Evolutionary conservation across 352 stramenopile genomes (phyloP).

Genomic region (Hyaloperonospora brassicae): DNA sequence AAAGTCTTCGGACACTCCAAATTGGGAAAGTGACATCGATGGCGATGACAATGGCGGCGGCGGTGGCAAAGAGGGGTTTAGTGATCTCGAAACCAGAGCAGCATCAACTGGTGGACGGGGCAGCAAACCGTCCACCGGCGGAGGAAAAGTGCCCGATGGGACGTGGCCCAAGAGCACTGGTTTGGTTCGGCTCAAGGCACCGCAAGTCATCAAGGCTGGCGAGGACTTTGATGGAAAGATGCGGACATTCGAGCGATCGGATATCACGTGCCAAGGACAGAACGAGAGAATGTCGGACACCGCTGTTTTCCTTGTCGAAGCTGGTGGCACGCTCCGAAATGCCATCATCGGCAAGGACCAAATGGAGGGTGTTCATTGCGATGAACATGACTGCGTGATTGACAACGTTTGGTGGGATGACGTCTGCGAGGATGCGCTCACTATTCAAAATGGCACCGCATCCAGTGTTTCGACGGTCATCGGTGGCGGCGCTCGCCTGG

Average conservation of each 20-base stretch:
- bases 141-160: slow-evolving; percentile 19
- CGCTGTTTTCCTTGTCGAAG: no score
- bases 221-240: slow-evolving; percentile 40
- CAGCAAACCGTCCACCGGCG: no score
- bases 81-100: no score
- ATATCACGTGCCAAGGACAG: no score
- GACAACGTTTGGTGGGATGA: slow-evolving; percentile 25
- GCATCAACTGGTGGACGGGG: no score
- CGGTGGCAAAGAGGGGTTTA: no score
- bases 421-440: slow-evolving; percentile 31
- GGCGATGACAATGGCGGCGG: no score
- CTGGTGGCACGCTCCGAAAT: no score
- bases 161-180: slow-evolving; percentile 23
- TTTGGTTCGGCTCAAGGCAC: slow-evolving; percentile 18
- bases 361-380: slow-evolving; percentile 1
- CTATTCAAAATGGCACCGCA: slow-evolving; percentile 30
- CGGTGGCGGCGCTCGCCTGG: slow-evolving; percentile 35
- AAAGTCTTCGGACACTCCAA: no score
- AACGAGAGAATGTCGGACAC: no score
- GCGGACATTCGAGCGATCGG: no score
- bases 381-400: slow-evolving; percentile 13
- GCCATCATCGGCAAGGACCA: slow-evolving; percentile 45
- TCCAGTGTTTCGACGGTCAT: slow-evolving; percentile 28
- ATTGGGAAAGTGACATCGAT: no score
- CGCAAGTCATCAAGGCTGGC: slow-evolving; percentile 31